Conservation (phyloP, 2,329 filamentous ascomycete genomes). For the Westerdykella sp. region DNA sequence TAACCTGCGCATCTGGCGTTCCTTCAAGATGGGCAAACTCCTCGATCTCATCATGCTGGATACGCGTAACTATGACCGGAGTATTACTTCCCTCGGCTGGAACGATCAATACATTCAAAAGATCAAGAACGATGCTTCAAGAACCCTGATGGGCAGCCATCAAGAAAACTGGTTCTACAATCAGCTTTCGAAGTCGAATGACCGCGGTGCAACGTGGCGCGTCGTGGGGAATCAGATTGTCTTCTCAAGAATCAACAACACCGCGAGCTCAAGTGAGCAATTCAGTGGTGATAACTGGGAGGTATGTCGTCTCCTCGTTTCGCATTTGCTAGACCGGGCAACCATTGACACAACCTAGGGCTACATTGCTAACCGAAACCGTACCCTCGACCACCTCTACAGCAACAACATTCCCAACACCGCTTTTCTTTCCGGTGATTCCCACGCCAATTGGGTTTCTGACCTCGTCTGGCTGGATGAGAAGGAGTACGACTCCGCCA, state of each 20-base stretch:
- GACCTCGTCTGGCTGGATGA: conserved; percentile 41
- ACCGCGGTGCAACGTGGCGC: conserved; percentile 60
- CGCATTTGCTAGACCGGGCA: conserved; percentile 31
- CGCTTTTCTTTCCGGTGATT: conserved; percentile 64
- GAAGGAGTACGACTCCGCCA: conserved; percentile 30
- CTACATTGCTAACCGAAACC: conserved; percentile 63
- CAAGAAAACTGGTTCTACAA: conserved; percentile 60
- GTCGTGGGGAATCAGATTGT: conserved; percentile 62
- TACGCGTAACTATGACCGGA: conserved; percentile 32
- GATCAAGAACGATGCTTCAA: conserved; percentile 59
- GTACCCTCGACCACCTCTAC: conserved; percentile 60
- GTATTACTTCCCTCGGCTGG: conserved; percentile 37
- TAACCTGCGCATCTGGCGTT: conserved; percentile 39
- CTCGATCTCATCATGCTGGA: conserved; percentile 41
- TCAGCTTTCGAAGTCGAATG: conserved; percentile 48
- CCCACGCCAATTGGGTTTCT: conserved; percentile 54
- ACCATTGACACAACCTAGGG: conserved; percentile 43
- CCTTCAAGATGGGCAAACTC: conserved; percentile 36
- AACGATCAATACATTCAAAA: conserved; percentile 55
- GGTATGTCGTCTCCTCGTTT: too few relatives aligned
- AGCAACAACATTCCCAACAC: conserved; percentile 63
- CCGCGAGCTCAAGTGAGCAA: conserved; percentile 5
- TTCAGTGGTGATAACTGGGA: background rate
- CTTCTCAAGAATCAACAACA: conserved; percentile 25
- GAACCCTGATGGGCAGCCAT: conserved; percentile 61